Percentiles rank a stretch among this genome's conserved stretches.
These are phyloP conservation scores for Crithidia mellificae DNA, from an alignment of 208 protist species.

Conservation along the genomic window DNA sequence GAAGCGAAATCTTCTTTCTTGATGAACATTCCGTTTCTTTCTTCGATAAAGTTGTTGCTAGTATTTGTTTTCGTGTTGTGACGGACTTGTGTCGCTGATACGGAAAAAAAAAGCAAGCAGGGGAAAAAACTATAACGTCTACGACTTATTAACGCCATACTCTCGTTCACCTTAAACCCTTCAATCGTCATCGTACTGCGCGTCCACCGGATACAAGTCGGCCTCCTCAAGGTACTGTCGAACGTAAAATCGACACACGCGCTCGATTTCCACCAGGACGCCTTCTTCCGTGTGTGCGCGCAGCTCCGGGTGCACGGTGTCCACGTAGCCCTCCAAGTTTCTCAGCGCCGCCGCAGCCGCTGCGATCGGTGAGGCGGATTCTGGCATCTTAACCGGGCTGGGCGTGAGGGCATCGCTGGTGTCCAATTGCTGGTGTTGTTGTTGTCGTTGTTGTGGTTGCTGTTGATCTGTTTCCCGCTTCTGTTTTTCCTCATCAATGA, in stretches of 20 bases:
- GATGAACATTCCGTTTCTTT: too few relatives aligned
- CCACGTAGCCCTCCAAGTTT: conserved; percentile 8
- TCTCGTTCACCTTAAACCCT: too few relatives aligned
- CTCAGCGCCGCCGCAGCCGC: conserved; percentile 5
- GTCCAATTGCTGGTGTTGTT: too few relatives aligned
- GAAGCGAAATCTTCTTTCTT: too few relatives aligned
- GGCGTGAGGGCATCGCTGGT: too few relatives aligned
- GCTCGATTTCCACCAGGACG: conserved; percentile 5
- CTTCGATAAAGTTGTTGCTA: too few relatives aligned
- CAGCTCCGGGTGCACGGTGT: conserved; percentile 15
- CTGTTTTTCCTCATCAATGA: conserved; percentile 12
- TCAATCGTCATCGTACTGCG: conserved; percentile 5
- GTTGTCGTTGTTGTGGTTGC: too few relatives aligned
- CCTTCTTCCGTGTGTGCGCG: conserved; percentile 11
- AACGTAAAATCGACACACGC: conserved; percentile 19
- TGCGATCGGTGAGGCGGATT: not conserved
- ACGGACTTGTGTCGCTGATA: too few relatives aligned
- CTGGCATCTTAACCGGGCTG: not conserved
- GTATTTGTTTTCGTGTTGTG: too few relatives aligned
- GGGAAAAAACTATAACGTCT: too few relatives aligned
- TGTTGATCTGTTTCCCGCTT: not conserved
- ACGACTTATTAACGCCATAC: too few relatives aligned
- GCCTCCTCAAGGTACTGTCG: conserved; percentile 10
- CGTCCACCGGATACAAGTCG: conserved; percentile 9
- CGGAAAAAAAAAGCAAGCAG: too few relatives aligned